Conservation (phyloP, 768 basidiomycete species). For the Leucocoprinus birnbaumii region DNA sequence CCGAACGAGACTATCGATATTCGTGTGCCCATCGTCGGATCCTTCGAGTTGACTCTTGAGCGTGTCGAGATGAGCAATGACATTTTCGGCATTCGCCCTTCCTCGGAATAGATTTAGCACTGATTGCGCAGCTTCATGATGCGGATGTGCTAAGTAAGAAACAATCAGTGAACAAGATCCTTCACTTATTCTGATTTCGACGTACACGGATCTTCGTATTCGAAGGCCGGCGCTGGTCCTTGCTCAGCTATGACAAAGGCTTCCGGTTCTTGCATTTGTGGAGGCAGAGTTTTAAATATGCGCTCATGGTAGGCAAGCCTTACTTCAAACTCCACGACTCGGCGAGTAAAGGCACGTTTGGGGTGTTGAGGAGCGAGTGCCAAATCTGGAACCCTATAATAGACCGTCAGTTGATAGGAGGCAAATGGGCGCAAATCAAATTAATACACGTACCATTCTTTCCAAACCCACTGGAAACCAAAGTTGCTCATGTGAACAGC, state of each 20-base stretch:
- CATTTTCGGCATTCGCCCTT: constrained; percentile 76
- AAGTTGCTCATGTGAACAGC: constrained; percentile 97
- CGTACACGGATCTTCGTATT: constrained; percentile 79
- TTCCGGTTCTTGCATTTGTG: constrained; percentile 68
- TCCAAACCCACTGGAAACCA: constrained; percentile 98
- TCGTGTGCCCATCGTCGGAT: constrained; percentile 51
- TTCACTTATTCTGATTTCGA: constrained; percentile 5
- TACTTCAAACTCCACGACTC: constrained; percentile 86
- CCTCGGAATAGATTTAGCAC: constrained; percentile 81
- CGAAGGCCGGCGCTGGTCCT: constrained; percentile 76
- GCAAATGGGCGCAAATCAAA: not conserved
- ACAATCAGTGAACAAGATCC: too few relatives aligned
- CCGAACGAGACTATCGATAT: constrained; percentile 65
- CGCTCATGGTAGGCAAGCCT: constrained; percentile 93
- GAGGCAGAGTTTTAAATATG: constrained; percentile 84
- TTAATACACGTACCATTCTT: constrained; percentile 89
- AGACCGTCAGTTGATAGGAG: constrained; percentile 1
- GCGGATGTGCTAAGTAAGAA: constrained; percentile 78
- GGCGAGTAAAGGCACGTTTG: constrained; percentile 81
- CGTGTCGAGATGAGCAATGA: constrained; percentile 69
- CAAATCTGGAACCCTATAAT: constrained; percentile 80
- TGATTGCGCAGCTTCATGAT: constrained; percentile 77
- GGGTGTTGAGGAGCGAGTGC: constrained; percentile 74
- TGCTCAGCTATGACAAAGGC: constrained; percentile 62
- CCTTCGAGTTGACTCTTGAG: constrained; percentile 66